A percentile compares a stretch with the other conserved stretches of the same genome.
These are phyloP conservation scores for Flueggea neowawraea DNA, from an alignment of 441 rosid species.

Conservation along the genomic window DNA sequence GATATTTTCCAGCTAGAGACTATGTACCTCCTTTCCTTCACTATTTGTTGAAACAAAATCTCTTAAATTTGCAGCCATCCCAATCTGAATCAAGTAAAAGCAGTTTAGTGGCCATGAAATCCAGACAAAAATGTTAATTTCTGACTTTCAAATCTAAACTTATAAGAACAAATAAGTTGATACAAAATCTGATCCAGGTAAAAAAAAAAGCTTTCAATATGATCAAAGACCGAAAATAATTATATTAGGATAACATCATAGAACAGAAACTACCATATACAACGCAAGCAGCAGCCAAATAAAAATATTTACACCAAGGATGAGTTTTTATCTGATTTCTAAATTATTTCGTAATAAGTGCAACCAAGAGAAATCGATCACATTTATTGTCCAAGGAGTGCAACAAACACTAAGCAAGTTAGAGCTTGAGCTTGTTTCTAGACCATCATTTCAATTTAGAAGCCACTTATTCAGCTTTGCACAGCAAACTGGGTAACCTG, in stretches of 20 bases:
- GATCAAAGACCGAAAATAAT: too few relatives aligned
- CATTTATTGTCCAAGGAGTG: slow-evolving; percentile 1
- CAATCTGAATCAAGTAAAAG: slow-evolving; percentile 46
- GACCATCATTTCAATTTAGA: slow-evolving; percentile 2
- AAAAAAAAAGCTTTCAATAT: too few relatives aligned
- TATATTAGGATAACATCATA: too few relatives aligned
- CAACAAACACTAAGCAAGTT: not conserved
- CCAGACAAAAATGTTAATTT: too few relatives aligned
- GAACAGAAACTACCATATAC: too few relatives aligned
- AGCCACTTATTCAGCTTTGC: slow-evolving; percentile 9
- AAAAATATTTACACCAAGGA: too few relatives aligned
- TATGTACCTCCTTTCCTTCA: slow-evolving; percentile 71
- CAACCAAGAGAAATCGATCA: not conserved
- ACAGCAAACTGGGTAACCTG: slow-evolving; percentile 48
- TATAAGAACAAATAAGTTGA: too few relatives aligned
- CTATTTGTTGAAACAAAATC: slow-evolving; percentile 61
- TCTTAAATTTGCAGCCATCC: slow-evolving; percentile 90
- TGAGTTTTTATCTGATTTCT: not conserved
- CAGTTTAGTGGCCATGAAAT: slow-evolving; percentile 12
- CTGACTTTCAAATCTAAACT: too few relatives aligned
- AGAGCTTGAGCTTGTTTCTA: not conserved
- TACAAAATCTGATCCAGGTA: too few relatives aligned
- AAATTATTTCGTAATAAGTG: not conserved
- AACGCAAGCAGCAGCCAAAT: too few relatives aligned
- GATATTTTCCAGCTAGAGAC: slow-evolving; percentile 4